Percentiles rank a stretch among this genome's conserved stretches.
Conservation (phyloP, 2,329 filamentous ascomycete species). For the Fusarium longipes region DNA sequence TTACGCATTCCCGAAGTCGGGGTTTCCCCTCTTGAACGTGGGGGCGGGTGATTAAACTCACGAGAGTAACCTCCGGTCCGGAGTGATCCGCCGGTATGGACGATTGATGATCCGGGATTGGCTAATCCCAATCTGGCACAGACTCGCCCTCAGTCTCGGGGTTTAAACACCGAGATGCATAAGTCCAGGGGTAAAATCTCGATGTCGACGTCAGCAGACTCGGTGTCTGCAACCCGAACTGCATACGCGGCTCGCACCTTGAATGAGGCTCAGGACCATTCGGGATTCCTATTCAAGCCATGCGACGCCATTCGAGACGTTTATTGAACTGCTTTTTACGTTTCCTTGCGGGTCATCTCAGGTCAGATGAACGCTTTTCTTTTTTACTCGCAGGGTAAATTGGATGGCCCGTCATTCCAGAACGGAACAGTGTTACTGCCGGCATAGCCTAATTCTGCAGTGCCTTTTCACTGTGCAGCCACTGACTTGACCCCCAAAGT, state of each 20-base stretch:
- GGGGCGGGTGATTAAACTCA: constrained; percentile 17
- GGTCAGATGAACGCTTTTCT: constrained; percentile 6
- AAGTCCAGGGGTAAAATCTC: constrained; percentile 12
- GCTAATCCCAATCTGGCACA: neutral
- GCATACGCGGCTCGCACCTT: constrained; percentile 8
- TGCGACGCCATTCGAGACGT: constrained; percentile 11
- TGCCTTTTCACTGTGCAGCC: neutral
- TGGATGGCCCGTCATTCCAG: neutral
- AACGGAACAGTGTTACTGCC: neutral
- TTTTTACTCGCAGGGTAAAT: constrained; percentile 6
- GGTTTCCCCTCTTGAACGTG: constrained; percentile 21
- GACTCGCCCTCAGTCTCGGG: neutral
- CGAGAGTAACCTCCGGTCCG: constrained; percentile 1
- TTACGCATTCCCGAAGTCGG: constrained; percentile 2
- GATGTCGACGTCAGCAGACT: constrained; percentile 10
- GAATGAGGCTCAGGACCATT: constrained; percentile 30
- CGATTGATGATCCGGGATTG: neutral
- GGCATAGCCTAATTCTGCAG: constrained; percentile 26
- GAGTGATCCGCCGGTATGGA: neutral
- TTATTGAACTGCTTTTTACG: constrained; percentile 14
- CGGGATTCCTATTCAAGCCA: constrained; percentile 25
- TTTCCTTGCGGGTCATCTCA: constrained; percentile 20
- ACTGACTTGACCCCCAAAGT: constrained; percentile 17
- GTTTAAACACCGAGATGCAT: neutral
- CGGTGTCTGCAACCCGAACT: neutral